These are phyloP conservation scores for Ascochyta rabiei DNA, from an alignment of 2,329 filamentous ascomycete genomes.

Conservation along the genomic window DNA sequence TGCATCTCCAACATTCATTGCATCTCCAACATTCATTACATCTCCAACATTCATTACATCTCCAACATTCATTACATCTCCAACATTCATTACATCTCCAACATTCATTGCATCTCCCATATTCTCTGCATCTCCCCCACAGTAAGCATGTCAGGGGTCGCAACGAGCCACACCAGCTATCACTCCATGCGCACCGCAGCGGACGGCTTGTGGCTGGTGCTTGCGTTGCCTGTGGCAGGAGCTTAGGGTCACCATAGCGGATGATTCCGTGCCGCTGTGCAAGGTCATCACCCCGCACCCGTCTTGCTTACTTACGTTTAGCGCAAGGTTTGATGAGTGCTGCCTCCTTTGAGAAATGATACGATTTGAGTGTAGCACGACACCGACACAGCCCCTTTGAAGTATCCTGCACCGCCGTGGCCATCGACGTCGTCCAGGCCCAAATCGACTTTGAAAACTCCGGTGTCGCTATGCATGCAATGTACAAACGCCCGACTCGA, in stretches of 20 bases:
- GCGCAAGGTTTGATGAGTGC: slow-evolving; percentile 10
- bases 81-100: too few relatives aligned
- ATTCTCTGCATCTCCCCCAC: not conserved
- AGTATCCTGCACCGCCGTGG: not conserved
- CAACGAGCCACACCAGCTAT: not conserved
- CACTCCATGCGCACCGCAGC: not conserved
- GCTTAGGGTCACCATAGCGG: not conserved
- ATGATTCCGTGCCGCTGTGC: not conserved
- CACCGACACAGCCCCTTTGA: not conserved
- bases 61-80: too few relatives aligned
- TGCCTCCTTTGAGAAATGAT: not conserved
- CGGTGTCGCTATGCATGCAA: slow-evolving; percentile 5
- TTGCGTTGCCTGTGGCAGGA: too few relatives aligned
- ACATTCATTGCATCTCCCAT: too few relatives aligned
- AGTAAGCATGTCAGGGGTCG: not conserved
- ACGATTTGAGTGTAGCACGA: not conserved
- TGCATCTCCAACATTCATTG: too few relatives aligned
- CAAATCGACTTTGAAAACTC: not conserved
- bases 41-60: too few relatives aligned
- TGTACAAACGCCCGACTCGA: not conserved
- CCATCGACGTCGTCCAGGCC: not conserved
- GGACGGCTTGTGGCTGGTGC: too few relatives aligned
- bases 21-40: too few relatives aligned
- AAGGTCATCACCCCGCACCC: not conserved
- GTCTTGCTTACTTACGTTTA: not conserved